Base-by-base conservation (phyloP, 192 early-diverging fungal genomes). In the Phlyctochytrium bullatum region DNA sequence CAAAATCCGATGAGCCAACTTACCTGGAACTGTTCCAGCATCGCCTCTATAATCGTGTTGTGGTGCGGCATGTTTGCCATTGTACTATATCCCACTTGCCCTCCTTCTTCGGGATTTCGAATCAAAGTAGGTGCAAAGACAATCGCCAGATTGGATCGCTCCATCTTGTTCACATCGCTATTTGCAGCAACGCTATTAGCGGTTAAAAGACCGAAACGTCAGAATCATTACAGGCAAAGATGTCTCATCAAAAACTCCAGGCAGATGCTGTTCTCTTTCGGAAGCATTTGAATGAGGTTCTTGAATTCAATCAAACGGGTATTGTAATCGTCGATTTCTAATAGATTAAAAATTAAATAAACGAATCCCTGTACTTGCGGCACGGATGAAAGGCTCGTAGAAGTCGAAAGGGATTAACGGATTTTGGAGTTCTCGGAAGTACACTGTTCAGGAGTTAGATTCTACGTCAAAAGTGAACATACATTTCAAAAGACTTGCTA, bases 261-360 rank as follows among this genome's bases (percentile, higher is more conserved):
- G n/a, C 78, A 77, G 59, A 67, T 65, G 66, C 79, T 83, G 67
- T 86, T 78, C 16, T 59, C 65, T 23, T 60, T 57, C 2, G 85
- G 83, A n/a, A 86, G 62, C 29, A 61, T 23, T 36, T 90, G 89
- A 24, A 93, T 75, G 34, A 90, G 54, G 1, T 71, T 84, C 64
- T 92, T 91, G 35, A 91, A 73, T 36, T 79, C 74, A 65, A 83
- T 86, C 62, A 92, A 79, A 20, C 87, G 78, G 32, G 83, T 83
- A 59, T 93, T 85, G 62, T 90, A 90, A 35, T 90, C 88, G 27
- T 69, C 67, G 34, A 82, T 67, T 53, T 75, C 77, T 76, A 36
- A 73, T 61, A 34, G 70, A 40, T 25, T 25, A n/a, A 62, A 30
- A 69, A 63, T 62, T 25, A 51, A 61, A 10, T 10, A 29, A 75